Conservation (phyloP, 208 protist genomes). For the Trypanosoma boissoni region DNA sequence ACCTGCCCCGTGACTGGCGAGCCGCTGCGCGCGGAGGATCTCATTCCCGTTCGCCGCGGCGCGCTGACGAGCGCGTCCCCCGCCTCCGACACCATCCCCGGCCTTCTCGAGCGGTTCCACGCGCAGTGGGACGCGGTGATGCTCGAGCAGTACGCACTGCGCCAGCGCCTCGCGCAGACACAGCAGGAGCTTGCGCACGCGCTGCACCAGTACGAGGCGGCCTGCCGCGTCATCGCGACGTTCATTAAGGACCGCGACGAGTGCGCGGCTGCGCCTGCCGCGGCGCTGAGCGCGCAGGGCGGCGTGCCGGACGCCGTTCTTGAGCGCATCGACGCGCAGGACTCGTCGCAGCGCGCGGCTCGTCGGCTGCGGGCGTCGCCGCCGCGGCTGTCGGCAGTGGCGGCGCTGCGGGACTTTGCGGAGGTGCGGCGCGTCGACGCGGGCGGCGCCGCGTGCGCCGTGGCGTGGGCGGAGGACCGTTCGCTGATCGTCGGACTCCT, state of each 20-base stretch:
- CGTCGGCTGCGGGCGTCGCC: conserved; percentile 21
- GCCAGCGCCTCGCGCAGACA: conserved; percentile 89
- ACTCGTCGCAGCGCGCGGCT: neutral
- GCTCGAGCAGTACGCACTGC: conserved; percentile 96
- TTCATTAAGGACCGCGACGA: conserved; percentile 70
- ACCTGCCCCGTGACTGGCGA: conserved; percentile 95
- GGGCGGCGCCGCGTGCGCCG: conserved; percentile 8
- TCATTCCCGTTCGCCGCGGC: conserved; percentile 73
- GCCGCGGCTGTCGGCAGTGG: conserved; percentile 3
- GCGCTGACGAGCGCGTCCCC: conserved; percentile 10
- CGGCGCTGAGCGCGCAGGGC: conserved; percentile 2
- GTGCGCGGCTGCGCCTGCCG: conserved; percentile 11
- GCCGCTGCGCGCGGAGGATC: conserved; percentile 78
- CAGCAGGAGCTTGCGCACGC: conserved; percentile 96
- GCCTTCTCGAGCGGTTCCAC: conserved; percentile 94
- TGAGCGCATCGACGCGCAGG: neutral
- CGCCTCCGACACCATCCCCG: conserved; percentile 70
- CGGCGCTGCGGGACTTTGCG: conserved; percentile 15
- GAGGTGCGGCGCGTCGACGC: conserved; percentile 12
- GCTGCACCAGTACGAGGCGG: conserved; percentile 98
- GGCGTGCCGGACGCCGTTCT: conserved; percentile 22
- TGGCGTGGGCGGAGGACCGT: conserved; percentile 32
- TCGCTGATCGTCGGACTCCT: conserved; percentile 18
- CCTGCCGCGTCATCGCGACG: conserved; percentile 97
- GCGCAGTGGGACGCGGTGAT: conserved; percentile 98